Evolutionary conservation across 73 alveolate species (phyloP).

Genomic region (Loxodes magnus): DNA sequence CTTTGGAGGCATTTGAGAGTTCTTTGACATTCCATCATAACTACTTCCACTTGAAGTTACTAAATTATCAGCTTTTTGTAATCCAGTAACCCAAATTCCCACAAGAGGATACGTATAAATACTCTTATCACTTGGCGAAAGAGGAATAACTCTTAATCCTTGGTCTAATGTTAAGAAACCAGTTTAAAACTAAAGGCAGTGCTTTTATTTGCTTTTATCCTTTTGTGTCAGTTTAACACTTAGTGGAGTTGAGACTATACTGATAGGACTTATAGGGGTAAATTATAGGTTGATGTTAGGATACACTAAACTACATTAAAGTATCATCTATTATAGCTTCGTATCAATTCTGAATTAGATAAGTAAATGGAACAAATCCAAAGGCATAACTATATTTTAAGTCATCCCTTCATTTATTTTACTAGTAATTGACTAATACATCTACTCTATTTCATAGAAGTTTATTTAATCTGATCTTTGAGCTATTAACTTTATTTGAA

Average conservation of each 20-base stretch:
- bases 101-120: slow-evolving; percentile 13
- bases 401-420: no score
- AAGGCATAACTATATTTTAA: no score
- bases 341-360: no score
- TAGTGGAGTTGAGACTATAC: slow-evolving; percentile 18
- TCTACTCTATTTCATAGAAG: no score
- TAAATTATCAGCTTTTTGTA: background rate
- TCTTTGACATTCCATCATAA: background rate
- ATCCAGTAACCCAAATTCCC: slow-evolving; percentile 15
- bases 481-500: no score
- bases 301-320: slow-evolving; percentile 6
- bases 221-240: slow-evolving; percentile 5
- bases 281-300: slow-evolving; percentile 10
- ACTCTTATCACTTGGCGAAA: slow-evolving; percentile 1
- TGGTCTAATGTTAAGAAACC: slow-evolving; percentile 19
- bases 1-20: slow-evolving; percentile 6
- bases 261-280: slow-evolving; percentile 13
- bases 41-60: background rate
- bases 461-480: no score
- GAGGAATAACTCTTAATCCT: slow-evolving; percentile 13
- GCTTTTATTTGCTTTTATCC: background rate
- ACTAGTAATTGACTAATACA: no score
- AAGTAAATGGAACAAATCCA: no score
- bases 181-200: background rate
- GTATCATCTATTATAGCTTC: background rate